Evolutionary conservation across 805 yeast genomes (phyloP), one percentile per base, ranked within the genome.

Genomic region (Priceomyces medius): DNA sequence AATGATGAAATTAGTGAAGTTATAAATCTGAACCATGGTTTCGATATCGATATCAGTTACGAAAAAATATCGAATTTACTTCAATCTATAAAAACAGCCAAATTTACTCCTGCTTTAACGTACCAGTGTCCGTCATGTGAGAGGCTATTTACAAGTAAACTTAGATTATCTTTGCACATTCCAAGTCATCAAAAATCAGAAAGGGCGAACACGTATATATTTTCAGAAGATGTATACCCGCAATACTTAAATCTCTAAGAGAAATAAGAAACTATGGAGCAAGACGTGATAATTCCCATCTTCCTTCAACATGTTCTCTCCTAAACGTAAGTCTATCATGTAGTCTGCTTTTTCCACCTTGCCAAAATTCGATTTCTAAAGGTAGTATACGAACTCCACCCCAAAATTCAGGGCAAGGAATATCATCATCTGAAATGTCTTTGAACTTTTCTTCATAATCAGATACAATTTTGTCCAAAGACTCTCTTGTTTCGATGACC

Each of bases 321-420:
- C 77, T 74, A 64, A 76, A 90, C 10, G 82, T 79, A 38, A 90
- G 71, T 52, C 99, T 78, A 63, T 93, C 99, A 62, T 93, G 99
- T 38, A 91, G 71, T 61, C 99, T 78, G 56, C 87, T 83, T 45
- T 77, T 73, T 48, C 99, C 80, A 13, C 99, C 99, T 68, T 93
- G 99, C 97, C 98, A 93, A 58, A 91, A 93, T 66, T 93, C 99
- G 50, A 91, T 77, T 58, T 88, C 96, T 35, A 87, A 66, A 4
- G 99, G 99, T 31, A 85, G 80, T 13, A 93, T 74, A 56, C 96
- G 76, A 37, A 93, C 59, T 0, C 99, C 99, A 41, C 98, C 99
- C 99, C 99, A 93, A 59, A 71, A 83, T 26, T 86, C 90, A 12
- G 99, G 99, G 49, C 95, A 85, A 20, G 95, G 95, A 33, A 93